Evolutionary conservation across 2,329 filamentous ascomycete species (phyloP).

Genomic region (Colletotrichum musicola): DNA sequence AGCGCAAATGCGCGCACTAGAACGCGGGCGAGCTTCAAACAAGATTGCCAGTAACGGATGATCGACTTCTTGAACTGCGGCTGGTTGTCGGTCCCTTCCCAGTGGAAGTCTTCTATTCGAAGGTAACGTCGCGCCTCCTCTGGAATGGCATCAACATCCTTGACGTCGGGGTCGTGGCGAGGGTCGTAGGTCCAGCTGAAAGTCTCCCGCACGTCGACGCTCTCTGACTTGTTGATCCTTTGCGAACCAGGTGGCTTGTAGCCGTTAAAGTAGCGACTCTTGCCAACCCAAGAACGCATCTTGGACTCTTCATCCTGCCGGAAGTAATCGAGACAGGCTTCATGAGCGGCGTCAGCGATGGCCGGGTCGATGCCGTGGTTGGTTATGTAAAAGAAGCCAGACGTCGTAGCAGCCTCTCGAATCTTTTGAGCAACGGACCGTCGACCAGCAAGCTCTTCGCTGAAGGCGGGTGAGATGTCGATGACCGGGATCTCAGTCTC

Average conservation of each 20-base stretch:
- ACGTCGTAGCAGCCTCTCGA: conserved; percentile 60
- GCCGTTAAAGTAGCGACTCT: conserved; percentile 61
- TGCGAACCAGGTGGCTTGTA: conserved; percentile 57
- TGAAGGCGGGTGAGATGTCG: conserved; percentile 59
- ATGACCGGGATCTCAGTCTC: conserved; percentile 66
- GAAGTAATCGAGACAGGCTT: conserved; percentile 60
- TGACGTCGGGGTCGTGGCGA: conserved; percentile 60
- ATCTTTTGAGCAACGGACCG: conserved; percentile 56
- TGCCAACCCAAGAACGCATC: conserved; percentile 48
- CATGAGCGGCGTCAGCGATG: conserved; percentile 46
- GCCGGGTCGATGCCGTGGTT: conserved; percentile 60
- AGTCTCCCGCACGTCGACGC: conserved; percentile 63
- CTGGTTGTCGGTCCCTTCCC: conserved; percentile 62
- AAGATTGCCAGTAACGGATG: conserved; percentile 61
- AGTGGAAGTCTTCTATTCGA: conserved; percentile 63
- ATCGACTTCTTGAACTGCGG: conserved; percentile 61
- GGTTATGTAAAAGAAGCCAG: conserved; percentile 68
- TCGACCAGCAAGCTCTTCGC: conserved; percentile 50
- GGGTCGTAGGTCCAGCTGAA: conserved; percentile 67
- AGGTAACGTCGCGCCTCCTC: conserved; percentile 56
- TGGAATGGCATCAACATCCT: conserved; percentile 56
- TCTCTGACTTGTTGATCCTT: conserved; percentile 63
- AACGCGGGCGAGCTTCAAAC: conserved; percentile 63
- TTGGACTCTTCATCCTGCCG: conserved; percentile 59
- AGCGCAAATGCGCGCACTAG: conserved; percentile 67